These are phyloP conservation scores for Kazachstania sp. DNA, from an alignment of 1,139 yeast genomes.

Conservation along the genomic window DNA sequence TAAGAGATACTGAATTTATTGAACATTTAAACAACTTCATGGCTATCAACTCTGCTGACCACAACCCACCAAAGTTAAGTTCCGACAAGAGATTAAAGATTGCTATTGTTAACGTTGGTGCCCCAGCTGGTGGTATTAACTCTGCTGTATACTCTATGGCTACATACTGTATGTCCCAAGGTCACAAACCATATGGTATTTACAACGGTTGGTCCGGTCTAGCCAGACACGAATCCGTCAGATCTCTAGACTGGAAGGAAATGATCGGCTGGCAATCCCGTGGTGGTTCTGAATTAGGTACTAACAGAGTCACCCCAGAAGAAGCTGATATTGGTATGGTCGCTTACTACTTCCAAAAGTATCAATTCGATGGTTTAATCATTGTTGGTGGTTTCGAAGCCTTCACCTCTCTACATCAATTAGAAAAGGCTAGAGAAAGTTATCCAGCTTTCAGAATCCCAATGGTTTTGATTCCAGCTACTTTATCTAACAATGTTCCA, in stretches of 20 bases:
- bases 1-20: slow-evolving; percentile 80
- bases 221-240: slow-evolving; percentile 68
- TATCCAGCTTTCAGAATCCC: slow-evolving; percentile 93
- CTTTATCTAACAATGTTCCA: slow-evolving; percentile 95
- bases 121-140: slow-evolving; percentile 95
- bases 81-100: slow-evolving; percentile 44
- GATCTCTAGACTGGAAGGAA: slow-evolving; percentile 72
- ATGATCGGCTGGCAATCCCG: slow-evolving; percentile 83
- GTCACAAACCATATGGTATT: slow-evolving; percentile 81
- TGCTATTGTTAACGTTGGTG: slow-evolving; percentile 88
- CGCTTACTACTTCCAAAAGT: slow-evolving; percentile 84
- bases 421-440: slow-evolving; percentile 58
- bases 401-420: slow-evolving; percentile 70
- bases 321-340: slow-evolving; percentile 73
- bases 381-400: slow-evolving; percentile 96
- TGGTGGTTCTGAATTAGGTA: slow-evolving; percentile 95
- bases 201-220: slow-evolving; percentile 92
- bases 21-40: slow-evolving; percentile 69
- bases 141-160: slow-evolving; percentile 90
- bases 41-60: slow-evolving; percentile 63
- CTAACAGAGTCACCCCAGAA: slow-evolving; percentile 79
- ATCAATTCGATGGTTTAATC: slow-evolving; percentile 73
- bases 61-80: slow-evolving; percentile 43
- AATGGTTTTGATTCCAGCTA: slow-evolving; percentile 87
- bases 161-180: slow-evolving; percentile 82